Evolutionary conservation across 2,329 filamentous ascomycete species (phyloP).

Genomic region (Diaporthe nobilis): DNA sequence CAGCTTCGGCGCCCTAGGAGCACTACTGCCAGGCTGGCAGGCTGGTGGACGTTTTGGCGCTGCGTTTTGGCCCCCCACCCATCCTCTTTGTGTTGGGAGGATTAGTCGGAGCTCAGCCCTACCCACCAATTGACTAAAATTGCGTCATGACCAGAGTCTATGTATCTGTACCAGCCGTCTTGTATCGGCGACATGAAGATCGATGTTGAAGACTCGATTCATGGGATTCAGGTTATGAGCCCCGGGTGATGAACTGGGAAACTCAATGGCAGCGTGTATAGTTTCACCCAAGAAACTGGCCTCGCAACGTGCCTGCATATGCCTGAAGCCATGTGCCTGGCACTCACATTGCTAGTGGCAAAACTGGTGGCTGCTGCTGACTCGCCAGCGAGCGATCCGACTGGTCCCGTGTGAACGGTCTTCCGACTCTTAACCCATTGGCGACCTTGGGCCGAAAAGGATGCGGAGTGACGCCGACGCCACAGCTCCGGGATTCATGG

Average conservation of each 20-base stretch:
- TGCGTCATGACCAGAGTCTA: constrained; percentile 24
- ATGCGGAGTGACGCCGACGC: constrained; percentile 24
- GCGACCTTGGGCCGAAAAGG: constrained; percentile 19
- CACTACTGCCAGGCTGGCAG: not conserved
- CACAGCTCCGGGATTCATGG: constrained; percentile 6
- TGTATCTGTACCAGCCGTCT: constrained; percentile 19
- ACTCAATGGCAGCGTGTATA: not conserved
- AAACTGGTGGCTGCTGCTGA: constrained; percentile 1
- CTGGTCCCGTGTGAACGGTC: constrained; percentile 9
- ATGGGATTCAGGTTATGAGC: not conserved
- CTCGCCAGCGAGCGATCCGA: constrained; percentile 16
- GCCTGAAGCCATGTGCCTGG: constrained; percentile 13
- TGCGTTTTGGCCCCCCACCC: not conserved
- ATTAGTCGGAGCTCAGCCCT: constrained; percentile 12
- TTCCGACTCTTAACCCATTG: not conserved
- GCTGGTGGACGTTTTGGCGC: not conserved
- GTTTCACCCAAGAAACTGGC: not conserved
- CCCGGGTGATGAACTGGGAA: not conserved
- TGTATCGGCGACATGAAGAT: constrained; percentile 30
- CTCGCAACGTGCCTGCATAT: not conserved
- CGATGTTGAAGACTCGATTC: not conserved
- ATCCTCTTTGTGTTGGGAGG: not conserved
- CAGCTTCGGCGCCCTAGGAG: not conserved
- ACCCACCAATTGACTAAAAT: not conserved
- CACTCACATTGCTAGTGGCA: constrained; percentile 4